Base-by-base conservation (phyloP, 495 filamentous ascomycete species). In the Aspergillus nanangensis region DNA sequence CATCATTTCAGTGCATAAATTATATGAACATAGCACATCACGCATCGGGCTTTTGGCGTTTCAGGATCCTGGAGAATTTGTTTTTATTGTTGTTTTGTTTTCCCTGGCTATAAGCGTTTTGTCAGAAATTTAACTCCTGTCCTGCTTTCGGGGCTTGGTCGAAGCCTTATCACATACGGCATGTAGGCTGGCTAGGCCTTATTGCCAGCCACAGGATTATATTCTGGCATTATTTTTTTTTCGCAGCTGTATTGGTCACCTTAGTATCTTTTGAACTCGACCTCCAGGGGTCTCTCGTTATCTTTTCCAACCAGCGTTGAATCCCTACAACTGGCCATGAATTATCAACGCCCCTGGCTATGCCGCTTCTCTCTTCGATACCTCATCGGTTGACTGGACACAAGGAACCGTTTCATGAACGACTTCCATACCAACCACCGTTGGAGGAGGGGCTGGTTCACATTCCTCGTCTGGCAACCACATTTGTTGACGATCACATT, bases 351-450 rank as follows among this genome's bases (percentile, higher is more conserved):
- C n/a, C n/a, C n/a, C n/a, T n/a, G n/a, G n/a, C n/a, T n/a, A n/a
- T n/a, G n/a, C n/a, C n/a, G n/a, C n/a, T n/a, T n/a, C n/a, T n/a
- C n/a, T n/a, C n/a, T n/a, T n/a, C n/a, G n/a, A n/a, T n/a, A n/a
- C n/a, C n/a, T n/a, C n/a, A n/a, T n/a, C n/a, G n/a, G n/a, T n/a
- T n/a, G n/a, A n/a, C n/a, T n/a, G n/a, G n/a, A n/a, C n/a, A n/a
- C n/a, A n/a, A n/a, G n/a, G n/a, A n/a, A n/a, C n/a, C n/a, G n/a
- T n/a, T n/a, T n/a, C n/a, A n/a, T n/a, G n/a, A n/a, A 50, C 38
- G 45, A 40, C 43, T 54, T 45, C 53, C 61, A 69, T 66, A 52
- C 66, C 64, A 59, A 33, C 11, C 32, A 38, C 33, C 51, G 52
- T 52, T 51, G 43, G 32, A 44, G 34, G 45, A 53, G 48, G 37